Conservation (phyloP, 2,329 filamentous ascomycete genomes). For the Sporothrix euskadiensis region DNA sequence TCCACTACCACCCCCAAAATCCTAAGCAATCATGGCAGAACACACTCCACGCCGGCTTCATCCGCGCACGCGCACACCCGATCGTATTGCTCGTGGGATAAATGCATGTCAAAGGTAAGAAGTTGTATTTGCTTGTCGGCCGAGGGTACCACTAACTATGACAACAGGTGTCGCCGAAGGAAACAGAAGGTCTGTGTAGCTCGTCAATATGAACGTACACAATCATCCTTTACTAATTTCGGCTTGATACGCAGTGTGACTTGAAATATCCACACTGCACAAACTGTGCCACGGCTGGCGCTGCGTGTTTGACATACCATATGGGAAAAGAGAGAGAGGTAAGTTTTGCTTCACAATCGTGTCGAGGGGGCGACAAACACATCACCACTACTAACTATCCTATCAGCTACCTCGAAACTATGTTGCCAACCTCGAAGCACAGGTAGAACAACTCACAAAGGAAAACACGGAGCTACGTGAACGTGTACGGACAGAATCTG, state of each 20-base stretch:
- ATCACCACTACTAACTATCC: not conserved
- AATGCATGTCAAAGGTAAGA: not conserved
- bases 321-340: not conserved
- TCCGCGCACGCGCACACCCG: not conserved
- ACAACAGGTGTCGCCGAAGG: not conserved
- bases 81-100: not conserved
- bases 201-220: not conserved
- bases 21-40: not conserved
- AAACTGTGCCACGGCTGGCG: not conserved
- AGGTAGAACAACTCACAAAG: not conserved
- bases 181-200: not conserved
- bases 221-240: not conserved
- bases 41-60: not conserved
- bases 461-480: not conserved
- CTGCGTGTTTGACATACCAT: not conserved
- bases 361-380: not conserved
- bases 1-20: not conserved
- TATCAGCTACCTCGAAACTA: not conserved
- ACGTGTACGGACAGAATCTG: not conserved
- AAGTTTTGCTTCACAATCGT: not conserved
- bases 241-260: not conserved
- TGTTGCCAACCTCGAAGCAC: not conserved
- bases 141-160: not conserved
- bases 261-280: not conserved
- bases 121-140: not conserved